Evolutionary conservation across 352 stramenopile genomes (phyloP).

Genomic region (Paralagenidium karlingii): DNA sequence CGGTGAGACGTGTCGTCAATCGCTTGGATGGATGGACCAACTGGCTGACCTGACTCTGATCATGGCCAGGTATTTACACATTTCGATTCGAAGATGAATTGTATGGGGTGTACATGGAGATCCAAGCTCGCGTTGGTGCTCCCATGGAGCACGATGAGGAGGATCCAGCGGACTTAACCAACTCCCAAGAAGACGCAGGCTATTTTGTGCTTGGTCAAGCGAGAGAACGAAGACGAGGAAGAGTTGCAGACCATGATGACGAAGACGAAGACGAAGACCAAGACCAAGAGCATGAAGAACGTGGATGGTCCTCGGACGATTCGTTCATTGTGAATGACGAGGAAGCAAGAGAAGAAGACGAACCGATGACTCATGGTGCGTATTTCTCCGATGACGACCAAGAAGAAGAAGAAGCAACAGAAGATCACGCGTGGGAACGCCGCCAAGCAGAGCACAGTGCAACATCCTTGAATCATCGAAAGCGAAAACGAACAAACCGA

Average conservation of each 20-base stretch:
- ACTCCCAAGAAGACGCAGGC: constrained; percentile 15
- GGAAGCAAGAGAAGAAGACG: constrained; percentile 7
- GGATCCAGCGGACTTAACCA: constrained; percentile 14
- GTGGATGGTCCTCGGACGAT: constrained; percentile 38
- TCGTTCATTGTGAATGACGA: constrained; percentile 60
- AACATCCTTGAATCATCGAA: too few species aligned
- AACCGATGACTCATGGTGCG: too few species aligned
- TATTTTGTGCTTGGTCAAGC: constrained; percentile 6
- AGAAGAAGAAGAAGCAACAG: constrained; percentile 6
- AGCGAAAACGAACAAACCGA: too few species aligned
- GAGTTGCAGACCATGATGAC: neutral
- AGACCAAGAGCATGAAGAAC: constrained; percentile 10
- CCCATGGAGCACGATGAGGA: constrained; percentile 16
- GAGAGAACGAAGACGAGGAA: constrained; percentile 8
- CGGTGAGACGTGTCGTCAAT: constrained; percentile 14
- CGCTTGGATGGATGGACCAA: neutral
- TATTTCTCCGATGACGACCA: neutral
- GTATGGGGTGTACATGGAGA: constrained; percentile 23
- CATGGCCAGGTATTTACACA: constrained; percentile 37
- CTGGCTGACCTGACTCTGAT: constrained; percentile 2
- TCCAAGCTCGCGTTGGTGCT: neutral
- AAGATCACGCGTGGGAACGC: too few species aligned
- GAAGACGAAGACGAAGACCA: neutral
- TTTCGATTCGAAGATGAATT: constrained; percentile 55
- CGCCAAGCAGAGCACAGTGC: too few species aligned